phyloP scores from a whole-genome alignment of 257 asterid genomes.

The Anisodus tanguticus region DNA sequence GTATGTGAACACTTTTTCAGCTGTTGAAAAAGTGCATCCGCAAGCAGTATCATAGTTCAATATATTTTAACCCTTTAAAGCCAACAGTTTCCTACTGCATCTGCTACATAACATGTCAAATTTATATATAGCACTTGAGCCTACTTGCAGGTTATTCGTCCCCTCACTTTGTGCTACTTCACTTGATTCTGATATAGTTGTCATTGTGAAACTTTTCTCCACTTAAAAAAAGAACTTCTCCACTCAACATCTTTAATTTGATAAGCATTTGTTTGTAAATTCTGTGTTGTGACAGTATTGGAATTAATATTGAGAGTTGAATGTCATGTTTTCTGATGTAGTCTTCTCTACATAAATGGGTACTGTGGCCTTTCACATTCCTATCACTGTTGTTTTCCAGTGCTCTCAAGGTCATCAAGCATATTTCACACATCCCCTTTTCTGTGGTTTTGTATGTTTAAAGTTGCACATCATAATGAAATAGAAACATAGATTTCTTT shows the following conservation, averaged over 20 bases:
- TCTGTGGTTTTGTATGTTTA: not conserved
- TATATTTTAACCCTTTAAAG: not conserved
- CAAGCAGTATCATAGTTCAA: not conserved
- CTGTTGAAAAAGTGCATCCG: not conserved
- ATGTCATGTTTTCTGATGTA: too few relatives aligned
- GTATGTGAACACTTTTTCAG: not conserved
- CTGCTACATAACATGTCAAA: slow-evolving; percentile 5
- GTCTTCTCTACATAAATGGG: not conserved
- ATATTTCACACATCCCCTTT: slow-evolving; percentile 8
- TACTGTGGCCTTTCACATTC: not conserved
- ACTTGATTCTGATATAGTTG: slow-evolving; percentile 6
- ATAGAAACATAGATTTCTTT: not conserved
- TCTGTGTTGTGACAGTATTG: not conserved
- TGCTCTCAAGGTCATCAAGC: not conserved
- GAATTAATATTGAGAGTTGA: not conserved
- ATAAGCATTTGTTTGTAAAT: not conserved
- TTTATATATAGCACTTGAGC: not conserved
- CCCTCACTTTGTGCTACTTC: slow-evolving; percentile 13
- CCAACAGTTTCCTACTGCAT: not conserved
- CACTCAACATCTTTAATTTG: slow-evolving; percentile 21
- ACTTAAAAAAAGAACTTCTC: not conserved
- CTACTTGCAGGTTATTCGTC: not conserved
- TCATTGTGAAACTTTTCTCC: not conserved
- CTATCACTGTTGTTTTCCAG: slow-evolving; percentile 10
- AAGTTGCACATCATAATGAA: slow-evolving; percentile 6